Conservation (phyloP, 225 moss, liverwort and hornwort species). For the Asterella californica region DNA sequence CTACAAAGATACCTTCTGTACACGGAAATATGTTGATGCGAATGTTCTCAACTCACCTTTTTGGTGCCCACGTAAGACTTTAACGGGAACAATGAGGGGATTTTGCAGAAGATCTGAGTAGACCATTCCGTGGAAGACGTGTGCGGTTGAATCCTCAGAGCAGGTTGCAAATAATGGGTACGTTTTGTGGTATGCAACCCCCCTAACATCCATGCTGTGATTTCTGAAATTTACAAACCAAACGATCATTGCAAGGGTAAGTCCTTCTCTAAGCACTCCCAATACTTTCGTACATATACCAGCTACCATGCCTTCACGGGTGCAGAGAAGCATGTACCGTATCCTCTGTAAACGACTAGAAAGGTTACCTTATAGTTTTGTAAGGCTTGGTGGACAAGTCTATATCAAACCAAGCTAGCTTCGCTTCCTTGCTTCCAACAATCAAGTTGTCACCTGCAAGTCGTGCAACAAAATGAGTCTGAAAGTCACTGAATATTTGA, state of each 20-base stretch:
- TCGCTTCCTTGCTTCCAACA: constrained; percentile 90
- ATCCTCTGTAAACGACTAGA: not conserved
- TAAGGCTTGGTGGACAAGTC: constrained; percentile 98
- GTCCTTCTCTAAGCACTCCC: not conserved
- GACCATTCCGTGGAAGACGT: constrained; percentile 96
- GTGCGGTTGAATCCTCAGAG: constrained; percentile 88
- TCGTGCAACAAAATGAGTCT: not conserved
- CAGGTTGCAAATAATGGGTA: constrained; percentile 96
- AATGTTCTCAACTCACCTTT: constrained; percentile 17
- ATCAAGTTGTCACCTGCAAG: constrained; percentile 91
- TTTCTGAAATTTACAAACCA: constrained; percentile 47
- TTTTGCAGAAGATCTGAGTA: constrained; percentile 97
- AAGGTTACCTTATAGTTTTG: constrained; percentile 66
- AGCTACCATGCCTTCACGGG: not conserved
- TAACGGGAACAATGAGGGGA: constrained; percentile 93
- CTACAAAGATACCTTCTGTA: not conserved
- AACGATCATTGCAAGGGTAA: not conserved
- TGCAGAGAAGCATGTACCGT: not conserved
- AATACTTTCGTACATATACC: not conserved
- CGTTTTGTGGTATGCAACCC: constrained; percentile 72
- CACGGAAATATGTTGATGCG: not conserved
- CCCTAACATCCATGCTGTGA: constrained; percentile 76
- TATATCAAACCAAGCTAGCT: constrained; percentile 98
- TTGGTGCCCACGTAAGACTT: constrained; percentile 66
- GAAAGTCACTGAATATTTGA: not conserved